A percentile compares a stretch with the other conserved stretches of the same genome.
Evolutionary conservation across 495 filamentous ascomycete species (phyloP).

Genomic region (Symbiotaphrina buchneri): DNA sequence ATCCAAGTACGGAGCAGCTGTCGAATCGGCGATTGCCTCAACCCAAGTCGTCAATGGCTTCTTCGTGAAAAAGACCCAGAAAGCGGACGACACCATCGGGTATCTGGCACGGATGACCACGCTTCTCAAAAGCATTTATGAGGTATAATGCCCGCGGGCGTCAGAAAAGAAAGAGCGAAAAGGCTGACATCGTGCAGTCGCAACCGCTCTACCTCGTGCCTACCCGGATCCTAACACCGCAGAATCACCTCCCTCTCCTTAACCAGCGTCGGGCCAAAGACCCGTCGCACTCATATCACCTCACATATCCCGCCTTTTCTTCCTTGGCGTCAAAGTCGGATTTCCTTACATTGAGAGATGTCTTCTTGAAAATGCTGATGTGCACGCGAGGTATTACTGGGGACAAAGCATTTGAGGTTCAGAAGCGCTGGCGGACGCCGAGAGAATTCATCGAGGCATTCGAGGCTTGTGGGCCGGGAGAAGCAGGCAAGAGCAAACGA

Average conservation of each 20-base stretch:
- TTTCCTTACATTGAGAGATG: conserved; percentile 44
- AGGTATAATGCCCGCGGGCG: conserved; percentile 16
- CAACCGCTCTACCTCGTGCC: conserved; percentile 33
- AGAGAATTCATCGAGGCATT: conserved; percentile 44
- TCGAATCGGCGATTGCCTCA: conserved; percentile 52
- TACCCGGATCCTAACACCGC: conserved; percentile 36
- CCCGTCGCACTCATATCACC: conserved; percentile 11
- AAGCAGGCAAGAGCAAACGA: conserved; percentile 19
- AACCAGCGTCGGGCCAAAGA: conserved; percentile 21
- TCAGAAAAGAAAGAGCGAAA: background rate
- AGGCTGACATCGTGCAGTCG: conserved; percentile 4
- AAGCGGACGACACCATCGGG: conserved; percentile 58
- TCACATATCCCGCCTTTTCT: conserved; percentile 52
- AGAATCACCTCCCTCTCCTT: conserved; percentile 47
- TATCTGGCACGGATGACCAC: conserved; percentile 60
- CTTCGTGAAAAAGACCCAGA: conserved; percentile 57
- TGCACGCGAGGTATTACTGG: conserved; percentile 54
- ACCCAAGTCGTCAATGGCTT: conserved; percentile 68
- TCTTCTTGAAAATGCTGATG: conserved; percentile 79
- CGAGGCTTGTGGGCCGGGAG: conserved; percentile 21
- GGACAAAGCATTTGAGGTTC: conserved; percentile 66
- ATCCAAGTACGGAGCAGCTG: conserved; percentile 35
- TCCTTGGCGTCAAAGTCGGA: conserved; percentile 54
- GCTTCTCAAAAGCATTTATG: conserved; percentile 42
- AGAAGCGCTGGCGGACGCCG: conserved; percentile 52